A percentile compares a stretch with the other conserved stretches of the same genome.
Conservation (phyloP, 2,329 filamentous ascomycete species). For the Rhynchosporium agropyri region DNA sequence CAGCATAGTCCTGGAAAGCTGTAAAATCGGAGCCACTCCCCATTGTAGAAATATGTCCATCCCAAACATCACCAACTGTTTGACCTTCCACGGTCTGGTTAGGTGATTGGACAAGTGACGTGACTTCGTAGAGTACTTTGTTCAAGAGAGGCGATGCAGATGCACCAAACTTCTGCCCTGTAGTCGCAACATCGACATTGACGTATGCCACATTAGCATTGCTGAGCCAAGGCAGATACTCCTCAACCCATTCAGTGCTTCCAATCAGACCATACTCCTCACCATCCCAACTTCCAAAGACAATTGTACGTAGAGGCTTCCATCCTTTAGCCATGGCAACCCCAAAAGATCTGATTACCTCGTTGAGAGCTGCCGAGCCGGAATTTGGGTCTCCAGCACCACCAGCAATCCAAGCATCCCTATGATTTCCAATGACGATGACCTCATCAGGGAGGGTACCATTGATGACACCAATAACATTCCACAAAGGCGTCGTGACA, state of each 20-base stretch:
- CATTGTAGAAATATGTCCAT: conserved; percentile 57
- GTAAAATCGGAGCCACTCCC: conserved; percentile 71
- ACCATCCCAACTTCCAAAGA: conserved; percentile 77
- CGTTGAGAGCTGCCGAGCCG: conserved; percentile 77
- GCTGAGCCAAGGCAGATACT: conserved; percentile 75
- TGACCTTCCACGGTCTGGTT: conserved; percentile 45
- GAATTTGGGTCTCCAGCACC: conserved; percentile 83
- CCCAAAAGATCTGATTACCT: conserved; percentile 76
- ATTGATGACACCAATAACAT: conserved; percentile 91
- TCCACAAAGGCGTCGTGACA: conserved; percentile 80
- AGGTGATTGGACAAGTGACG: conserved; percentile 50
- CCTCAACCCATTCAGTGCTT: conserved; percentile 85
- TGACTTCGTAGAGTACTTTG: conserved; percentile 60
- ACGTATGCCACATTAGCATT: conserved; percentile 72
- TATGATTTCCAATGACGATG: conserved; percentile 87
- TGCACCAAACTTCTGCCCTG: conserved; percentile 58
- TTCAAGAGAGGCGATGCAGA: conserved; percentile 66
- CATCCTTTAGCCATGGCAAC: conserved; percentile 72
- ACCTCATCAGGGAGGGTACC: conserved; percentile 87
- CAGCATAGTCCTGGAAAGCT: conserved; percentile 62
- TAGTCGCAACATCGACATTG: conserved; percentile 74
- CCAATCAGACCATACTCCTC: conserved; percentile 82
- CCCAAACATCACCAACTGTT: conserved; percentile 51
- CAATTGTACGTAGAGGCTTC: conserved; percentile 86
- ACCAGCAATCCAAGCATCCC: conserved; percentile 88